Base-by-base conservation (phyloP, 345 rosid species). In the Nasturtium officinale region DNA sequence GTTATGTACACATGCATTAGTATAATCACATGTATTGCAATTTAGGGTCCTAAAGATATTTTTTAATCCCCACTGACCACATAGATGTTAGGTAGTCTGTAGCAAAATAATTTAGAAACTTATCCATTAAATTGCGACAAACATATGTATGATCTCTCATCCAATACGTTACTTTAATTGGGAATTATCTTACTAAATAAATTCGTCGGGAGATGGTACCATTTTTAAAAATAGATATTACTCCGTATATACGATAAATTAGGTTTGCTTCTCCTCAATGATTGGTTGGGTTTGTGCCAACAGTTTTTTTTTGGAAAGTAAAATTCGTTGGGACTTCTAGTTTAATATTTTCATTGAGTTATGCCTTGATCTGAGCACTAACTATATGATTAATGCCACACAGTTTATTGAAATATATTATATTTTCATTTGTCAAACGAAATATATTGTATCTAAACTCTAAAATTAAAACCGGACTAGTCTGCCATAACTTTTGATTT, bases 291-390 rank as follows among this genome's bases (percentile, higher is more conserved):
- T 61, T 52, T 69, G 37, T 42, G 78, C 78, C 43, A 38, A 35
- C 21, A 48, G 4, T 7, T 61, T 61, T 16, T 46, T 48, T 11
- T 35, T 26, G 12, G 0, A 5, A 50, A 28, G 28, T 28, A 67
- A 59, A 7, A n/a, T 61, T 38, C 37, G 21, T 23, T 23, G 6
- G 35, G 15, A 61, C 47, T 60, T 20, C 11, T 16, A 43, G 21
- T 32, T 30, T 61, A 32, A 60, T 29, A 13, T 20, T 67, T 48
- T 48, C 80, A 91, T 74, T 63, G 59, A 84, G 74, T 89, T 85
- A 78, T 83, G 87, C 89, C 90, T 82, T 78, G 63, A 82, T 80
- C 81, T 78, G 43, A 73, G 86, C 23, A 62, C 71, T 73, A 65
- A 65, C 57, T 72, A 32, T 75, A 61, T 55, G 62, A 26, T 13